Evolutionary conservation across 257 asterid species (phyloP).

Genomic region (Galeopsis tetrahit): DNA sequence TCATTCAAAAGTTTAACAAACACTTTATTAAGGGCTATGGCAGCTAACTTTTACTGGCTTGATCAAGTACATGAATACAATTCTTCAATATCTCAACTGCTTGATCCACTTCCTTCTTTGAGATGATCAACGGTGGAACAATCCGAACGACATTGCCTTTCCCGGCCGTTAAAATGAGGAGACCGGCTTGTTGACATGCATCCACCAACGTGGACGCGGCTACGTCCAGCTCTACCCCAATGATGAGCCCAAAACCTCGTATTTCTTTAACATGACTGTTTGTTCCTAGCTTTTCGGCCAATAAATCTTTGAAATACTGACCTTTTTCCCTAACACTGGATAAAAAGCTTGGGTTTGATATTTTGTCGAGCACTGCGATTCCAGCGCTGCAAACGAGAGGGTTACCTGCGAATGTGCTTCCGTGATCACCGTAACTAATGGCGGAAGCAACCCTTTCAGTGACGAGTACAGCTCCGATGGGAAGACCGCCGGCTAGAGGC

Average conservation of each 20-base stretch:
- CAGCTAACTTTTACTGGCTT: conserved; percentile 34
- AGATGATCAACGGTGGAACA: conserved; percentile 85
- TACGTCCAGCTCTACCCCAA: conserved; percentile 85
- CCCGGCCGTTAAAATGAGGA: conserved; percentile 87
- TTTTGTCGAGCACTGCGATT: conserved; percentile 73
- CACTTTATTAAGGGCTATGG: not conserved
- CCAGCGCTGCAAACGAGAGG: conserved; percentile 93
- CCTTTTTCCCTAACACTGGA: conserved; percentile 73
- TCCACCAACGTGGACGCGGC: conserved; percentile 75
- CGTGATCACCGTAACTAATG: conserved; percentile 86
- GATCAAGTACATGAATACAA: conserved; percentile 70
- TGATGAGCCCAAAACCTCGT: conserved; percentile 81
- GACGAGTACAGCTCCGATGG: conserved; percentile 82
- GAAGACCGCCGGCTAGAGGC: conserved; percentile 99
- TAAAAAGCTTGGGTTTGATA: conserved; percentile 63
- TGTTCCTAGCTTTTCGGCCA: conserved; percentile 55
- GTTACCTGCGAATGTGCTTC: conserved; percentile 97
- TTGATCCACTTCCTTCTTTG: conserved; percentile 63
- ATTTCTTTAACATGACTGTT: conserved; percentile 76
- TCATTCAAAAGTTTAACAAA: conserved; percentile 1
- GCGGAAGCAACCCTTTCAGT: conserved; percentile 74
- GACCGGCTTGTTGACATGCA: conserved; percentile 77
- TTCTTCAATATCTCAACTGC: conserved; percentile 65
- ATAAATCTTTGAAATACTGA: conserved; percentile 56
- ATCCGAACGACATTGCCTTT: conserved; percentile 89